These are phyloP conservation scores for Arctium minus DNA, from an alignment of 129 eudicot species.

Conservation along the genomic window DNA sequence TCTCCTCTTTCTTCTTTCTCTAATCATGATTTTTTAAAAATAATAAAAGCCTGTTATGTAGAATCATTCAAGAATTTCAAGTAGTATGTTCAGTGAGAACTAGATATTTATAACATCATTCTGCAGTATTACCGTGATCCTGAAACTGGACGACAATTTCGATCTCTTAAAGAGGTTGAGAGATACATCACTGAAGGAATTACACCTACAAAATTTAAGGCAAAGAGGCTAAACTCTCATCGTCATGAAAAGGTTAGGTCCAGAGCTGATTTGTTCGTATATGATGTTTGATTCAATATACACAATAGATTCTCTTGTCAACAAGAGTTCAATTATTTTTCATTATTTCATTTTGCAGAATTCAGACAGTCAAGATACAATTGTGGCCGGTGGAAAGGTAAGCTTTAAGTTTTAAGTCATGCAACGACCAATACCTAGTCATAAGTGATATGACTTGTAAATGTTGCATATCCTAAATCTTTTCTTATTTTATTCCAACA, in stretches of 20 bases:
- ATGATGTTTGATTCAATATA: slow-evolving; percentile 8
- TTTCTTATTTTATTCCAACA: not conserved
- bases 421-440: not conserved
- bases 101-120: not conserved
- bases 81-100: not conserved
- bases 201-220: slow-evolving; percentile 20
- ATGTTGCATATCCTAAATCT: not conserved
- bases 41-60: not conserved
- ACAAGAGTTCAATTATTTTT: not conserved
- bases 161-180: slow-evolving; percentile 64
- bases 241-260: slow-evolving; percentile 22
- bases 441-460: not conserved
- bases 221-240: slow-evolving; percentile 14
- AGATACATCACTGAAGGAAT: slow-evolving; percentile 54
- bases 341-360: slow-evolving; percentile 15
- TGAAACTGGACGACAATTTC: slow-evolving; percentile 61
- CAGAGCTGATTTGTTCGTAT: not conserved
- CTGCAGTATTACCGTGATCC: slow-evolving; percentile 82
- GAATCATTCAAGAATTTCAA: not conserved
- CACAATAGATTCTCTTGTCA: not conserved
- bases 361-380: slow-evolving; percentile 23
- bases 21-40: not conserved
- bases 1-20: not conserved
- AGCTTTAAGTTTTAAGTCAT: not conserved
- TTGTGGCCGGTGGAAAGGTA: slow-evolving; percentile 56